A percentile compares a stretch with the other conserved stretches of the same genome.
phyloP scores from a whole-genome alignment of 73 alveolate species.

The Tetrahymena thermophila region DNA sequence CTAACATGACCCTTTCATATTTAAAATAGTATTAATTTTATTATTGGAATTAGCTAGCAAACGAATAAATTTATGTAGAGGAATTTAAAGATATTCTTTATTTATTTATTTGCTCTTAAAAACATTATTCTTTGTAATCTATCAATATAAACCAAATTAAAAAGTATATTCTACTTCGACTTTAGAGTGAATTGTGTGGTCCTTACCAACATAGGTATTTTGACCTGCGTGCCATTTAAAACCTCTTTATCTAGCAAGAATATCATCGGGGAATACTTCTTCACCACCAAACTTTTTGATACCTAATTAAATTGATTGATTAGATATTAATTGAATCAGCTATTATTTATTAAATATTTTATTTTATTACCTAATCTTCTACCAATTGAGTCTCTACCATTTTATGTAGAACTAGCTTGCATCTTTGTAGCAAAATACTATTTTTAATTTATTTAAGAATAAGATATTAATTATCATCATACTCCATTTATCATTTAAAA shows the following conservation, averaged over 20 bases:
- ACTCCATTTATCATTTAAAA: not conserved
- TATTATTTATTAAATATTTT: not conserved
- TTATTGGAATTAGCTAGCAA: not conserved
- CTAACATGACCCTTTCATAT: constrained; percentile 11
- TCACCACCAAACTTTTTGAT: constrained; percentile 52
- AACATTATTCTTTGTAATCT: not conserved
- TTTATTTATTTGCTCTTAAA: not conserved
- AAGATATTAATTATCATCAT: not conserved
- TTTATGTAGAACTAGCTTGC: constrained; percentile 47
- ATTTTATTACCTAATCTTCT: constrained; percentile 17
- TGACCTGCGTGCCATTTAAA: constrained; percentile 70
- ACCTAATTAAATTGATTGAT: not conserved
- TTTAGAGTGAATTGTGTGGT: constrained; percentile 67
- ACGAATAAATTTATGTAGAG: not conserved
- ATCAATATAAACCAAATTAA: not conserved
- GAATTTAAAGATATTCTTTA: not conserved
- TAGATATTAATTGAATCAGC: not conserved
- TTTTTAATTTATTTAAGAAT: not conserved
- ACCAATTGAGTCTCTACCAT: constrained; percentile 35
- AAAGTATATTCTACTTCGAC: constrained; percentile 40
- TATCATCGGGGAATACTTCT: constrained; percentile 57
- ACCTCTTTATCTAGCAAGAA: constrained; percentile 62
- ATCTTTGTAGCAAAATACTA: constrained; percentile 34
- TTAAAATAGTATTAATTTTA: not conserved
- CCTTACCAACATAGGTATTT: constrained; percentile 55